These are phyloP conservation scores for Neonectria faginata DNA, from an alignment of 2,329 filamentous ascomycete genomes.

Conservation along the genomic window DNA sequence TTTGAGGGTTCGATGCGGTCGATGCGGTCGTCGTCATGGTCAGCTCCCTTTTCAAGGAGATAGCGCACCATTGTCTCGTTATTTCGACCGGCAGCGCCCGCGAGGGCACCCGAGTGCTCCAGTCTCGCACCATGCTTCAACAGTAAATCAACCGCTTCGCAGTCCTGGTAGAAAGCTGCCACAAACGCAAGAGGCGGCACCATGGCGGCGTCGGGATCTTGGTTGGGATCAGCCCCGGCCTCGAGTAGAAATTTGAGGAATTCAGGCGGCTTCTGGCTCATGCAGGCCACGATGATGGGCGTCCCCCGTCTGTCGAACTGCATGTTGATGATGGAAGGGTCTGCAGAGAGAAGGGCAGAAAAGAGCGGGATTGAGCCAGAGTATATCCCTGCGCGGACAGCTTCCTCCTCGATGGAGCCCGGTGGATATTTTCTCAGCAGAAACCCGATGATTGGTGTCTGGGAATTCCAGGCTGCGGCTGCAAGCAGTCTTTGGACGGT, in stretches of 20 bases:
- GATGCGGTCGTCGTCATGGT: neutral
- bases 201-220: neutral
- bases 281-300: slow-evolving; percentile 29
- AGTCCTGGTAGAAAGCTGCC: slow-evolving; percentile 9
- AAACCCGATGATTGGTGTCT: slow-evolving; percentile 13
- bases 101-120: slow-evolving; percentile 6
- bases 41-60: slow-evolving; percentile 6
- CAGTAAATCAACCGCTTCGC: neutral
- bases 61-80: slow-evolving; percentile 1
- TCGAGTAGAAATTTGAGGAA: slow-evolving; percentile 28
- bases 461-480: slow-evolving; percentile 7
- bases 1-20: neutral
- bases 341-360: slow-evolving; percentile 15
- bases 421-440: slow-evolving; percentile 18
- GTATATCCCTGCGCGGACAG: slow-evolving; percentile 21
- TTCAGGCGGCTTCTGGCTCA: slow-evolving; percentile 17
- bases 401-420: slow-evolving; percentile 16
- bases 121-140: slow-evolving; percentile 4
- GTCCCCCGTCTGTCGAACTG: slow-evolving; percentile 27
- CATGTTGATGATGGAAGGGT: slow-evolving; percentile 27
- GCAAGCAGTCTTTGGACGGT: slow-evolving; percentile 14
- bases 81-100: neutral
- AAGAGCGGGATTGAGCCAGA: slow-evolving; percentile 28
- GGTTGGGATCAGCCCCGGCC: slow-evolving; percentile 31
- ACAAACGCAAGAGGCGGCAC: neutral